Base-by-base conservation (phyloP, 2,329 filamentous ascomycete genomes). In the Claviceps maximensis region DNA sequence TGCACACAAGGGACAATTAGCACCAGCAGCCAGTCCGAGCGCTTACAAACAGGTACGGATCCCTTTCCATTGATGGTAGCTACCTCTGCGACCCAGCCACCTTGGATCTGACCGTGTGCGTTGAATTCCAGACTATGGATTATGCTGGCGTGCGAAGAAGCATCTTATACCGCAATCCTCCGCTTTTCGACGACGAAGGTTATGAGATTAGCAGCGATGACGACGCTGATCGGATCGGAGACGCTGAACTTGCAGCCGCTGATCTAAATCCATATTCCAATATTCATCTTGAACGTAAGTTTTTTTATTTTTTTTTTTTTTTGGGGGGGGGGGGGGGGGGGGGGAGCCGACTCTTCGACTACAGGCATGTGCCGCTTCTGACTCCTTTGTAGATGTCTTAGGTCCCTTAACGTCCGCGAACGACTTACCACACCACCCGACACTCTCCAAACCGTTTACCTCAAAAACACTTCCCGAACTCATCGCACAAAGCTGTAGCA, bases 251-350 rank as follows among this genome's bases (percentile, higher is more conserved):
- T 47, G 70, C 77, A 4, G 81, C 82, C n/a, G 77, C 82, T 38
- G 82, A 87, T 58, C 76, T 84, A 50, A 83, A 93, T 60, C 86
- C 87, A 0, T 93, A 90, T 63, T 77, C 82, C 49, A 81, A 82
- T 51, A 78, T 89, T 47, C 79, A 77, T 47, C 71, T 90, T 52
- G 84, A 89, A 68, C 75, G 86, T 89, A 68, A 52, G 82, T 70
- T 38, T n/a, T 38, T 38, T 38, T 33, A 8, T 33, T 33, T 33
- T 33, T 33, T 17, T 38, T 38, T 38, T 8, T n/a, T n/a, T 17
- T 38, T 38, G 4, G 52, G 45, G n/a, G n/a, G n/a, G n/a, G n/a
- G n/a, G n/a, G n/a, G n/a, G n/a, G n/a, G n/a, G n/a, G n/a, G n/a
- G n/a, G n/a, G n/a, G n/a, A n/a, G 21, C 40, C 21, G 38, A 21